These are phyloP conservation scores for Aspergillus pseudonomiae DNA, from an alignment of 2,329 filamentous ascomycete genomes.

Conservation along the genomic window DNA sequence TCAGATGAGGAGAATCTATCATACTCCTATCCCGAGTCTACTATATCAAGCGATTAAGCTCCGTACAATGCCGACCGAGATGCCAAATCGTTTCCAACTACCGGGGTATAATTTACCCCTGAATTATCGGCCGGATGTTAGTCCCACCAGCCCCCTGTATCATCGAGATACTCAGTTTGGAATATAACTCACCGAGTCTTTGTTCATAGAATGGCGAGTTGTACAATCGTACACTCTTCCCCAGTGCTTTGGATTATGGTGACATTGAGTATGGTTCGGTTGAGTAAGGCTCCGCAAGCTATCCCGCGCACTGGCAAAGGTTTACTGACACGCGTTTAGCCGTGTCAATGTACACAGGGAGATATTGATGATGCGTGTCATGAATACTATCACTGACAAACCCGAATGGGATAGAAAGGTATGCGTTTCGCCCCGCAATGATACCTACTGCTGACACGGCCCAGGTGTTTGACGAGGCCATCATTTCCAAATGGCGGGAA, in stretches of 20 bases:
- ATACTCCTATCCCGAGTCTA: not conserved
- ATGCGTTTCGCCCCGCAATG: constrained; percentile 39
- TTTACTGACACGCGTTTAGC: not conserved
- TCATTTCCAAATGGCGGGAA: constrained; percentile 38
- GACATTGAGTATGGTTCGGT: constrained; percentile 4
- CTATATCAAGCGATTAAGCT: not conserved
- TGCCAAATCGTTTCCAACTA: not conserved
- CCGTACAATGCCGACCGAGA: not conserved
- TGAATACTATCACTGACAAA: constrained; percentile 49
- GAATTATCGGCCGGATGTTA: not conserved
- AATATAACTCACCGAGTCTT: not conserved
- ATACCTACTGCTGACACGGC: constrained; percentile 17
- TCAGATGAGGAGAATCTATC: not conserved
- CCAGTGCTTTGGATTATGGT: constrained; percentile 3
- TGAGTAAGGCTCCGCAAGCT: not conserved
- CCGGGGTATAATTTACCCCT: not conserved
- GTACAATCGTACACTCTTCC: not conserved
- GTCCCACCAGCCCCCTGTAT: not conserved
- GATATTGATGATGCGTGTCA: constrained; percentile 44
- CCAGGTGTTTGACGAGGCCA: constrained; percentile 38
- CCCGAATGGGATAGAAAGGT: constrained; percentile 47
- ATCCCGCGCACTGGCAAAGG: too few relatives aligned
- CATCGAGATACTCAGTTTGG: not conserved
- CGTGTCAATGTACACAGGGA: constrained; percentile 34
- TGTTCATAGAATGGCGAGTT: not conserved